Evolutionary conservation across 495 filamentous ascomycete genomes (phyloP).

Genomic region (Penicillium simplicissimum): DNA sequence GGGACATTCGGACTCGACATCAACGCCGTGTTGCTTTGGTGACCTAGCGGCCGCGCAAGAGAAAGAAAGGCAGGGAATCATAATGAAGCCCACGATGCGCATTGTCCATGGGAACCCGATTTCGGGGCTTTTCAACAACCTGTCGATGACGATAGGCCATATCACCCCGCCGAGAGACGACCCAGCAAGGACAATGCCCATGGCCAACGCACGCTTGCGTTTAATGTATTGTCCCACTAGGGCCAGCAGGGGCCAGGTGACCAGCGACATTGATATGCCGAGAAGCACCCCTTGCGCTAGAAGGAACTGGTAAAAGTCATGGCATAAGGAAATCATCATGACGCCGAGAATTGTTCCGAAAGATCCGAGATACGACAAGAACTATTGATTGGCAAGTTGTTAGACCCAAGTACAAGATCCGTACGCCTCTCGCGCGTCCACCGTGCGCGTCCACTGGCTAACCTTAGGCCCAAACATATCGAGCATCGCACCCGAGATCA

Average conservation of each 20-base stretch:
- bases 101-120: slow-evolving; percentile 54
- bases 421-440: no score
- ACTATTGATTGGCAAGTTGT: slow-evolving; percentile 15
- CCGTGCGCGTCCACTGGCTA: background rate
- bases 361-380: slow-evolving; percentile 31
- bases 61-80: slow-evolving; percentile 57
- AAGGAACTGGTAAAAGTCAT: slow-evolving; percentile 61
- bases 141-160: slow-evolving; percentile 47
- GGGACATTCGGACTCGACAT: background rate
- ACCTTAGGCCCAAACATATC: slow-evolving; percentile 43
- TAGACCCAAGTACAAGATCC: background rate
- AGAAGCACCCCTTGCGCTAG: slow-evolving; percentile 61
- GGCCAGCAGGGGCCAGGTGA: slow-evolving; percentile 53
- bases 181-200: slow-evolving; percentile 57
- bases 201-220: slow-evolving; percentile 50
- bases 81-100: slow-evolving; percentile 50
- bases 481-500: slow-evolving; percentile 36
- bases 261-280: slow-evolving; percentile 50
- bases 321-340: slow-evolving; percentile 61
- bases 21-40: background rate
- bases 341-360: slow-evolving; percentile 41
- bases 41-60: slow-evolving; percentile 35
- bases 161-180: slow-evolving; percentile 59
- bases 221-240: slow-evolving; percentile 57
- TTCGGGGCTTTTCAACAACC: slow-evolving; percentile 29